A percentile compares a stretch with the other conserved stretches of the same genome.
Evolutionary conservation across 2,329 filamentous ascomycete species (phyloP).

Genomic region (Aspergillus jensenii): DNA sequence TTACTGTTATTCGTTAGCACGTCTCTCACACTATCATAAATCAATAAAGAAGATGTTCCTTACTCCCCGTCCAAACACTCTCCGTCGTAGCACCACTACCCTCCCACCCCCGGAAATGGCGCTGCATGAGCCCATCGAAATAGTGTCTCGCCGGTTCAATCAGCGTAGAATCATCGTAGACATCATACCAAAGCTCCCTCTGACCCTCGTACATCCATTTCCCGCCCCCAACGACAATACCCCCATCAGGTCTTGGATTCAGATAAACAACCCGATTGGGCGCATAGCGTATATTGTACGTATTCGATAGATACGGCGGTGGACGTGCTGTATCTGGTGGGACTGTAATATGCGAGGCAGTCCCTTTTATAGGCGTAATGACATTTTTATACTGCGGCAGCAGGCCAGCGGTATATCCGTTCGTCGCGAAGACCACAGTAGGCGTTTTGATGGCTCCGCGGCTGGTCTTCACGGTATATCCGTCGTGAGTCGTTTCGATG

Average conservation of each 20-base stretch:
- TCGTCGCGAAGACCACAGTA: not conserved
- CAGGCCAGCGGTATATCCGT: not conserved
- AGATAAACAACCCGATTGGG: not conserved
- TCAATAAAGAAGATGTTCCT: conserved; percentile 17
- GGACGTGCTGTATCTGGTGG: not conserved
- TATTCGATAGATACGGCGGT: not conserved
- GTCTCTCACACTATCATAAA: too few species aligned
- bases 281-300: not conserved
- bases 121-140: conserved; percentile 40
- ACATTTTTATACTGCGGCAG: not conserved
- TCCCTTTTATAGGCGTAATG: not conserved
- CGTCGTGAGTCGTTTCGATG: not conserved
- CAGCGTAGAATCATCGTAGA: conserved; percentile 50
- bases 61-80: conserved; percentile 36
- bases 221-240: not conserved
- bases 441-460: not conserved
- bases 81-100: conserved; percentile 31
- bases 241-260: not conserved
- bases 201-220: not conserved
- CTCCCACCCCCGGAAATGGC: conserved; percentile 37
- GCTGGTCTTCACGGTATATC: not conserved
- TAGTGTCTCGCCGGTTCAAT: conserved; percentile 46
- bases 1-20: not conserved
- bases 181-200: conserved; percentile 46
- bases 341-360: not conserved